Base-by-base conservation (phyloP, 1,284 basidiomycete species). In the Ceratobasidium sp. region DNA sequence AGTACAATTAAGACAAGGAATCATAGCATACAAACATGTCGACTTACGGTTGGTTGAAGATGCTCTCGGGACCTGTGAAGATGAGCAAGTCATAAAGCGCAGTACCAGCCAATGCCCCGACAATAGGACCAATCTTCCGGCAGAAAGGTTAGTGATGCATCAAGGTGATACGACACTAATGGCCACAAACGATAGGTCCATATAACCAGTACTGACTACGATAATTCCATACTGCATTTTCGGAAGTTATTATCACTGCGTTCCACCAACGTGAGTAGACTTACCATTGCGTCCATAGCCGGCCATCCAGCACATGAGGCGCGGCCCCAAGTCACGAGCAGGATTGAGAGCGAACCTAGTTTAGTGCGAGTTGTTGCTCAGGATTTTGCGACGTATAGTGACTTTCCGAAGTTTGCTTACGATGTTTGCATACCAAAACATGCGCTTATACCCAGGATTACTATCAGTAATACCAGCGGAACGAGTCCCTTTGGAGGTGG, bases 141-240 rank as follows among this genome's bases (percentile, higher is more conserved):
- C 39, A 39, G 28, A 13, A 10, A 76, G 40, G 82, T 81, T 72
- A 39, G 64, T 15, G 33, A 28, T 20, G 18, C 60, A 28, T 23
- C 10, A n/a, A 15, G 20, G 49, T 12, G 23, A 9, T 7, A n/a
- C 42, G 46, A 15, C 33, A 3, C n/a, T 39, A 23, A 56, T 23
- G 26, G 66, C 18, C 26, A 60, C 67, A 60, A 66, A 93, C 84
- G 12, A 91, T 80, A 15, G 92, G 90, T 81, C 91, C 91, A 93
- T 93, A 95, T 15, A 94, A 77, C 93, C 93, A 95, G 82, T 94
- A 95, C 79, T 92, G 91, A 81, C 86, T 88, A 15, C 58, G 78
- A 53, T 28, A 78, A 26, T 66, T 58, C 76, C 40, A 78, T 0
- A 63, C 77, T 53, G 33, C 1, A 33, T 33, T 33, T 33, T 33